phyloP scores from a whole-genome alignment of 176 grass and related monocot genomes.

The Luzula sylvatica region DNA sequence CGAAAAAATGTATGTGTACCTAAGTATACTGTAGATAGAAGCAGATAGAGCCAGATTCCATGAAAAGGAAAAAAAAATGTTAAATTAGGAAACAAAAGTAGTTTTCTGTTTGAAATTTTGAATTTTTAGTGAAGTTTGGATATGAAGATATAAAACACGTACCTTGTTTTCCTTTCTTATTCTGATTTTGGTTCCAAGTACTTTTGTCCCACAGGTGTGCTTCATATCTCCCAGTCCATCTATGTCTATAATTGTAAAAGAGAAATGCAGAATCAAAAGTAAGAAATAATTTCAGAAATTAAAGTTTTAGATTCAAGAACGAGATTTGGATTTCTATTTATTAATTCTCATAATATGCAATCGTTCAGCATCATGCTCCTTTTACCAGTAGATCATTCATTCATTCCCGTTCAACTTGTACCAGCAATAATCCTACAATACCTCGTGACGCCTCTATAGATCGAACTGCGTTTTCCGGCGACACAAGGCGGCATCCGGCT shows the following conservation, averaged over 20 bases:
- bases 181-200: slow-evolving; percentile 98
- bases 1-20: slow-evolving; percentile 35
- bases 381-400: background rate
- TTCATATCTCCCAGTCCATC: slow-evolving; percentile 98
- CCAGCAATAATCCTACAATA: slow-evolving; percentile 19
- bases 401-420: background rate
- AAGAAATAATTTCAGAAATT: no score
- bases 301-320: no score
- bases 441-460: slow-evolving; percentile 97
- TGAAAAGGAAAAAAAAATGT: slow-evolving; percentile 52
- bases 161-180: slow-evolving; percentile 99
- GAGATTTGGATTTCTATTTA: no score
- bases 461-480: slow-evolving; percentile 96
- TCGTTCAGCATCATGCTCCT: background rate
- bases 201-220: slow-evolving; percentile 99
- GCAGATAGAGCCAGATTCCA: slow-evolving; percentile 24
- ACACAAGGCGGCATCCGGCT: slow-evolving; percentile 96
- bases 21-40: slow-evolving; percentile 82
- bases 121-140: background rate
- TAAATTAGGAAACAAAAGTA: slow-evolving; percentile 20
- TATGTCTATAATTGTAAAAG: slow-evolving; percentile 53
- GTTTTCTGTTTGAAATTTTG: background rate
- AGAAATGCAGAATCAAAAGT: background rate
- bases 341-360: background rate
- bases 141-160: slow-evolving; percentile 12